phyloP scores from a whole-genome alignment of 2,329 filamentous ascomycete genomes.

The Cryphonectria nitschkei region DNA sequence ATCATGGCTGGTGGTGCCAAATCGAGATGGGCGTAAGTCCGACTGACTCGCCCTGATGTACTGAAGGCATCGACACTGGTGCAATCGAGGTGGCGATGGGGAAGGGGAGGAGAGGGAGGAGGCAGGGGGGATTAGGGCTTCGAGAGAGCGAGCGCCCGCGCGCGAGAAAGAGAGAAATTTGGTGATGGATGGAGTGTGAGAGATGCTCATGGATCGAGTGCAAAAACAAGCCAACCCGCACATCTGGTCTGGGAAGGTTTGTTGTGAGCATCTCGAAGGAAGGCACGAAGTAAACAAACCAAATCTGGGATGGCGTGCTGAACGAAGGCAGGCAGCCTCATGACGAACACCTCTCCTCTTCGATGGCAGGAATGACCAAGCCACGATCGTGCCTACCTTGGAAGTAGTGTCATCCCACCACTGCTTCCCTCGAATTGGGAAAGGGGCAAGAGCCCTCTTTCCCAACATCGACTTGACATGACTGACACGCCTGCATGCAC shows the following conservation, averaged over 20 bases:
- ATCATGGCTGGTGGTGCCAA: slow-evolving; percentile 29
- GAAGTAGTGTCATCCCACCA: background rate
- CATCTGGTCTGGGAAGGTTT: background rate
- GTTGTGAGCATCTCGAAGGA: background rate
- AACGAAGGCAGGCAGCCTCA: background rate
- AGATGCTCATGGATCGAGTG: background rate
- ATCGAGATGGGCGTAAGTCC: background rate
- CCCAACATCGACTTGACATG: background rate
- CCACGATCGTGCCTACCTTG: background rate
- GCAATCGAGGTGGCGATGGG: background rate
- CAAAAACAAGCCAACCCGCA: background rate
- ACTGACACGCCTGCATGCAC: background rate
- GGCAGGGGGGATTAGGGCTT: no score
- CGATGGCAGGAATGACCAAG: background rate
- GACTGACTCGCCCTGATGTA: background rate
- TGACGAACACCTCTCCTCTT: background rate
- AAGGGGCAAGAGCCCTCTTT: background rate
- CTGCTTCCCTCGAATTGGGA: background rate
- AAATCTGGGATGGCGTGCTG: background rate
- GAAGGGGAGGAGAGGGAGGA: background rate
- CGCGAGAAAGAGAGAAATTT: background rate
- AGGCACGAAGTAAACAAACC: slow-evolving; percentile 1
- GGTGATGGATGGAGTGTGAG: background rate
- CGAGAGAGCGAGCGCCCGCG: no score
- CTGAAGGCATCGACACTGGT: background rate